phyloP scores from a whole-genome alignment of 495 filamentous ascomycete species.

The Haplographium delicatum region DNA sequence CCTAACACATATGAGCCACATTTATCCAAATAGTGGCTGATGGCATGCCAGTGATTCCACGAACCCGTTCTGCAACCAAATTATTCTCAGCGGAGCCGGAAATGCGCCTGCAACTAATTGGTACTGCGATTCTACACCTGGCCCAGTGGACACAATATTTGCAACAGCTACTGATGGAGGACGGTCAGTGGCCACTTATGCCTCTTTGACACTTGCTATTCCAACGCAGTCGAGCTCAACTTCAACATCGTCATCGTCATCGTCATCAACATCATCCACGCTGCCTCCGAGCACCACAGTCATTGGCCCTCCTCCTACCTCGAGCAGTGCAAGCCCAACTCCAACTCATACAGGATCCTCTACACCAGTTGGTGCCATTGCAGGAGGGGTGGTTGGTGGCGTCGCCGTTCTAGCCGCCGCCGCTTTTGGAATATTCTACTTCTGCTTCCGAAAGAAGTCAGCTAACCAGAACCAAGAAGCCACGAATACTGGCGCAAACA shows the following conservation, averaged over 20 bases:
- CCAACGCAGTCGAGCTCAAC: too few relatives aligned
- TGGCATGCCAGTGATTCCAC: background rate
- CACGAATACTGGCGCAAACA: too few relatives aligned
- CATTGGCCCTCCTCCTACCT: background rate
- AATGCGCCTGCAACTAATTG: background rate
- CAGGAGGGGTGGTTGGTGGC: background rate
- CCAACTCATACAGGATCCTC: background rate
- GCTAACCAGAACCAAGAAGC: too few relatives aligned
- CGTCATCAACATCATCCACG: background rate
- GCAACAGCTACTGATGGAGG: background rate
- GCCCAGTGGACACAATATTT: background rate
- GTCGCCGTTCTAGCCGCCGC: background rate
- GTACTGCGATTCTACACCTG: background rate
- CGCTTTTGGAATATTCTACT: background rate
- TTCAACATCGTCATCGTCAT: too few relatives aligned
- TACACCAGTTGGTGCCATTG: background rate
- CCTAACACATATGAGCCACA: too few relatives aligned
- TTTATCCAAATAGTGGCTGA: background rate
- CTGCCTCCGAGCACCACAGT: background rate
- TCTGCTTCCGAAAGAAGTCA: background rate
- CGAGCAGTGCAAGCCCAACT: background rate
- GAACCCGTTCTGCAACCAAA: background rate
- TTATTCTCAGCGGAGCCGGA: background rate
- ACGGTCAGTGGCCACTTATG: background rate
- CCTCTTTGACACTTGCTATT: background rate